Base-by-base conservation (phyloP, 2,329 filamentous ascomycete genomes). In the Fusarium sp. region DNA sequence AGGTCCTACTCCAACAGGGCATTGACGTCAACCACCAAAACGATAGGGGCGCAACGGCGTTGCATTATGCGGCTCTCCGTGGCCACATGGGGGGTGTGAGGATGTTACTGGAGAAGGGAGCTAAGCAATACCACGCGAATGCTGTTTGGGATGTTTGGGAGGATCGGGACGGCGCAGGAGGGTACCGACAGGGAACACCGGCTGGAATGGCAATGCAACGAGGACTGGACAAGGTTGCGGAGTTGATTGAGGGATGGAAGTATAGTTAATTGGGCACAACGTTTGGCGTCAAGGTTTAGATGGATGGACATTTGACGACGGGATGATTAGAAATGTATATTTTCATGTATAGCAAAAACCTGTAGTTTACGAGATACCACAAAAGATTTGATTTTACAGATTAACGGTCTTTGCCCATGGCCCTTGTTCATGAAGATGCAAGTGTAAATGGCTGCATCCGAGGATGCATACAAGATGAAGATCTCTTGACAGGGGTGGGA, bases 81-180 rank as follows among this genome's bases (percentile, higher is more conserved):
- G 77, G 77, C 6, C 75, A 78, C 42, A 58, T 78, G 3, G 75
- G 64, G 3, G 70, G 72, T 24, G 77, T 78, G 22, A 70, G 61
- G 17, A 66, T 77, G 62, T 58, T 78, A 7, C 62, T 78, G 14
- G 77, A 78, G 38, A 78, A 68, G 36, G 77, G 77, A 24, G 77
- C 77, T 27, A 74, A 73, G 22, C 77, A 78, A 33, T 75, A 70
- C 46, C 75, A 77, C 55, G 77, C 77, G 46, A 78, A 74, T 55
- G 76, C 76, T 12, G 76, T 78, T 38, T 78, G 77, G 72, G 76
- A 78, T 72, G 70, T 62, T 8, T 77, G 76, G 76, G 77, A 78
- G 62, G 75, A 78, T 57, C 75, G 77, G 42, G 76, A 78, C 55
- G 71, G 69, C 14, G 71, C 70, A 51, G 66, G 64, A 55, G 69